Evolutionary conservation across 179 eudicot species (phyloP).

Genomic region (Spergularia azorica): DNA sequence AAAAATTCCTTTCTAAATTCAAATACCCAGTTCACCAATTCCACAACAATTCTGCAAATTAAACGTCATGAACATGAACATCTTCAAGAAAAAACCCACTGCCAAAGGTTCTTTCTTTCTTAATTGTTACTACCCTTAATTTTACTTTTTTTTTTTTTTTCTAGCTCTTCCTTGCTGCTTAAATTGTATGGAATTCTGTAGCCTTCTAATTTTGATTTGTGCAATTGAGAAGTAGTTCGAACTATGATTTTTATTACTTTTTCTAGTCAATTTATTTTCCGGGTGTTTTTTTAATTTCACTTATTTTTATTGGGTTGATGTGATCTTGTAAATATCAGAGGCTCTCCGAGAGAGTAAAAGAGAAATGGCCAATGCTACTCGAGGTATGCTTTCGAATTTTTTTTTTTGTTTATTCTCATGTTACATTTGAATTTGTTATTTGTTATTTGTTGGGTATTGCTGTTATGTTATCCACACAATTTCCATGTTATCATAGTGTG

Average conservation of each 20-base stretch:
- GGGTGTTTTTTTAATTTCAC: slow-evolving; percentile 3
- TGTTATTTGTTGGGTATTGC: neutral
- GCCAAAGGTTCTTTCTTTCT: slow-evolving; percentile 62
- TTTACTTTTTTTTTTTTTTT: neutral
- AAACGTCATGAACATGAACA: slow-evolving; percentile 20
- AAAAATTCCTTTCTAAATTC: neutral
- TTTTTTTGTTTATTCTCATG: no score
- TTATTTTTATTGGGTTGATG: neutral
- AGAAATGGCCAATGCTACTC: slow-evolving; percentile 90
- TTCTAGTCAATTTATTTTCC: no score
- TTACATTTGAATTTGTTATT: neutral
- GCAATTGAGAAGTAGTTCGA: no score
- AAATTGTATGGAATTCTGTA: neutral
- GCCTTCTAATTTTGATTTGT: neutral
- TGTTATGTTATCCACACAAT: neutral
- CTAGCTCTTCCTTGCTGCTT: neutral
- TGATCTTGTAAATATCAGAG: slow-evolving; percentile 47
- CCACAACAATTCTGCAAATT: neutral
- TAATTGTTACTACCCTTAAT: neutral
- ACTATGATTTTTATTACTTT: neutral
- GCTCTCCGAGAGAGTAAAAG: slow-evolving; percentile 85
- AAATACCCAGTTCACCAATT: neutral
- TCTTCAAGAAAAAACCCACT: slow-evolving; percentile 80
- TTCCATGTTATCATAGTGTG: neutral
- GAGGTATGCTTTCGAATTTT: slow-evolving; percentile 53